Conservation (phyloP, 371 early-diverging fungal genomes). For the Rhizopus delemar region DNA sequence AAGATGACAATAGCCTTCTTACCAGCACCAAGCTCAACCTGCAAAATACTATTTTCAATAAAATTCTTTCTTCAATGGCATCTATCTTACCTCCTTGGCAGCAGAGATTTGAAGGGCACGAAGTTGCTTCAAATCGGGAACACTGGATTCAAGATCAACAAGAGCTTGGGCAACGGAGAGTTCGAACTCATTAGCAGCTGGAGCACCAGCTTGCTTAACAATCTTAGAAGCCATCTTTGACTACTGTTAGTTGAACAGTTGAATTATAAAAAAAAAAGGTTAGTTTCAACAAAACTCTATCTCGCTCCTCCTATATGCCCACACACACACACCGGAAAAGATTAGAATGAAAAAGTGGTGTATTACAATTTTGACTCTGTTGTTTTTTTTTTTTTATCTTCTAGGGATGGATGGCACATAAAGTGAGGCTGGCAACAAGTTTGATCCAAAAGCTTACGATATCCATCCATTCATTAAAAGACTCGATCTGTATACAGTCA, state of each 20-base stretch:
- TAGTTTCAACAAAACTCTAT: neutral
- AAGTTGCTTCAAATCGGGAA: constrained; percentile 92
- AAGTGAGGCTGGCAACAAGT: too few relatives aligned
- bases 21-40: constrained; percentile 91
- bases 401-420: too few relatives aligned
- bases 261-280: neutral
- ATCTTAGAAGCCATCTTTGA: constrained; percentile 63
- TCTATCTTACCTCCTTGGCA: constrained; percentile 88
- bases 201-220: constrained; percentile 78
- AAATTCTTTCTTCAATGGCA: neutral
- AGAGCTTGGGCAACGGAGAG: constrained; percentile 94
- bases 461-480: neutral
- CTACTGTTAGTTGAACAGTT: neutral
- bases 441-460: neutral
- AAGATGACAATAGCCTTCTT: constrained; percentile 96
- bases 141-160: constrained; percentile 92
- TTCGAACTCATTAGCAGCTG: constrained; percentile 87
- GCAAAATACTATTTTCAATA: neutral
- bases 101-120: constrained; percentile 89
- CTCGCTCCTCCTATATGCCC: neutral
- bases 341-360: neutral
- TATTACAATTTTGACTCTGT: neutral
- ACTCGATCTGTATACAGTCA: neutral
- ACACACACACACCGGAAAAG: neutral
- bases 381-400: neutral